phyloP scores from a whole-genome alignment of 768 basidiomycete species.

The Boletus rubropictus region DNA sequence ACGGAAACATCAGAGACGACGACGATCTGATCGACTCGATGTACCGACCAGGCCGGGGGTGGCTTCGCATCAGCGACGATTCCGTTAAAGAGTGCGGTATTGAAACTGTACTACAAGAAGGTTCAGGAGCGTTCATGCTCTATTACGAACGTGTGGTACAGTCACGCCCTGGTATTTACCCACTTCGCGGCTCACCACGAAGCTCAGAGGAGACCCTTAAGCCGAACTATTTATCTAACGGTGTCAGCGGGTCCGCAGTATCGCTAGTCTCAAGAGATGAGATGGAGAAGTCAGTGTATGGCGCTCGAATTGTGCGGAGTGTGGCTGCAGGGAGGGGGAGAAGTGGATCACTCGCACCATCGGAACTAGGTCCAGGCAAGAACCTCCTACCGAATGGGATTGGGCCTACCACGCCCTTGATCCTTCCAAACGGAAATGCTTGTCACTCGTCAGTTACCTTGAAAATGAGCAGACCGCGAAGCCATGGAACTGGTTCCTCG shows the following conservation, averaged over 20 bases:
- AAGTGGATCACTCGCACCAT: slow-evolving; percentile 33
- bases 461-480: slow-evolving; percentile 15
- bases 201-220: slow-evolving; percentile 65
- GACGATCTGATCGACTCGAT: slow-evolving; percentile 34
- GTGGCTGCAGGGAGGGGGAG: slow-evolving; percentile 45
- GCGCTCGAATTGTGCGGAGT: slow-evolving; percentile 51
- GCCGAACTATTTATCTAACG: slow-evolving; percentile 35
- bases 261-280: slow-evolving; percentile 34
- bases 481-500: slow-evolving; percentile 3
- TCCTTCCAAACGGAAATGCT: slow-evolving; percentile 23
- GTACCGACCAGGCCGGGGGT: slow-evolving; percentile 52
- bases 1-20: slow-evolving; percentile 56
- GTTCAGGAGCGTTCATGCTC: slow-evolving; percentile 79
- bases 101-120: slow-evolving; percentile 67
- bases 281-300: slow-evolving; percentile 25
- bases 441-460: slow-evolving; percentile 19
- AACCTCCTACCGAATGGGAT: slow-evolving; percentile 11
- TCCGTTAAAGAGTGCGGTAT: slow-evolving; percentile 70
- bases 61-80: slow-evolving; percentile 89
- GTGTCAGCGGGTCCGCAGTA: slow-evolving; percentile 43
- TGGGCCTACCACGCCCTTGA: slow-evolving; percentile 5
- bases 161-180: slow-evolving; percentile 32
- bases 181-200: slow-evolving; percentile 33
- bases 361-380: slow-evolving; percentile 24
- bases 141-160: slow-evolving; percentile 78